Base-by-base conservation (phyloP, 2,329 filamentous ascomycete species). In the Arthrobotrys sphaeroides region DNA sequence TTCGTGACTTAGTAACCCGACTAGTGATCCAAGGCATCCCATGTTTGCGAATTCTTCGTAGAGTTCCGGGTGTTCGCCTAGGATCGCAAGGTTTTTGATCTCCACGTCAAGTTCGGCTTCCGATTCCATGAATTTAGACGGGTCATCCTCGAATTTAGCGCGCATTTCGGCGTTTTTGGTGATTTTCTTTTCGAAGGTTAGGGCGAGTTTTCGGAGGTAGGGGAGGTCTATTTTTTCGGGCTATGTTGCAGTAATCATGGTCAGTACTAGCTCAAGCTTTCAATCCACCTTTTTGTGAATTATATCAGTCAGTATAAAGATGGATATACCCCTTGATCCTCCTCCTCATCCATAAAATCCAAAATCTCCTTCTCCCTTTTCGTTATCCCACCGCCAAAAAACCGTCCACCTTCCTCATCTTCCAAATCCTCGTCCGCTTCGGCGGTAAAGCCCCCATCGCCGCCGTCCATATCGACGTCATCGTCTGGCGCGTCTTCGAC, bases 311-410 rank as follows among this genome's bases (percentile, higher is more conserved):
- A 31, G 16, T 12, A 24, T 7, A 1, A 12, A 18, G 24, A 31
- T 81, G 78, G 80, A 84, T 83, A 79, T 83, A 84, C 28, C 82
- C 81, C 18, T 85, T 85, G 24, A 84, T 84, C 61, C 90, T 89
- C 70, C 78, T 88, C 86, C 69, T 87, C 85, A 77, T 97, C 93
- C 77, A 99, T 88, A 81, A 91, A 98, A 83, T 98, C 91, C 80
- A 99, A 87, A 18, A 95, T 92, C 79, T 93, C 88, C 1, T 89
- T 90, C 78, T 96, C 93, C 78, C 92, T 87, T 70, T 90, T 87
- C 24, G 90, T 92, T 79, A 99, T 90, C 33, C 95, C 95, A 64
- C 93, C 92, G 45, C 94, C 95, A 80, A 97, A 99, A 85, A 99
- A 99, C 9, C 95, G 90, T 0, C 94, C 95, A 78, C 96, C 95